Evolutionary conservation across 306 rosid genomes (phyloP), one percentile per base, ranked within the genome.

Genomic region (Erythrophleum fordii): DNA sequence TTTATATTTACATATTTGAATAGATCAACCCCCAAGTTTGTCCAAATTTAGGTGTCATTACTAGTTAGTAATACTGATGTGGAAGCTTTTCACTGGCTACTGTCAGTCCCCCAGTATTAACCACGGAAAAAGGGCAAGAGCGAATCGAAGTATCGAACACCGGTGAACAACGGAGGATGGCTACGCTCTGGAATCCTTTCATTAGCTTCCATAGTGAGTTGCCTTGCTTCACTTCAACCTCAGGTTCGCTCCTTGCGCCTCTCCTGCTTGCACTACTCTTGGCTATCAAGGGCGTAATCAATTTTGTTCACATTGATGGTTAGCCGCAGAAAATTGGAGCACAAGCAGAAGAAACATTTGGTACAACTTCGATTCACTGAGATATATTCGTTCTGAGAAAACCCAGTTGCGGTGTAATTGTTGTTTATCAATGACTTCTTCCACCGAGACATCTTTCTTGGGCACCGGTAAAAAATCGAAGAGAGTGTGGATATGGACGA

Each of bases 401-500:
- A 60, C 73, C 82, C 88, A 53, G 66, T 79, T 68, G 61, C 62
- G 65, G 51, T 71, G 48, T 46, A 76, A 53, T 9, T 79, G 22
- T 25, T 75, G 74, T 52, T 74, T 78, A 8, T 42, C 85, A 62
- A 87, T 80, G 91, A 45, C 88, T 66, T 80, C 84, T 49, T 52
- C 77, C 60, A 39, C 75, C 12, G 60, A 58, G 81, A 59, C 74
- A 23, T 82, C 81, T 35, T 77, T 41, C 44, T 81, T 85, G 26
- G 88, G 75, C n/a, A 59, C 55, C 11, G 83, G 34, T 53, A 86
- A 80, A 56, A 87, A 62, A 62, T 44, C 90, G 51, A 95, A 95
- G 89, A 85, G 72, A 26, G 98, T 95, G 29, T 93, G 98, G 98
- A 84, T 95, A 74, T 93, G 98, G 99, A 93, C 94, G 12, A 59